phyloP scores from a whole-genome alignment of 2,329 filamentous ascomycete species.

The Proliferodiscus dingleyae region DNA sequence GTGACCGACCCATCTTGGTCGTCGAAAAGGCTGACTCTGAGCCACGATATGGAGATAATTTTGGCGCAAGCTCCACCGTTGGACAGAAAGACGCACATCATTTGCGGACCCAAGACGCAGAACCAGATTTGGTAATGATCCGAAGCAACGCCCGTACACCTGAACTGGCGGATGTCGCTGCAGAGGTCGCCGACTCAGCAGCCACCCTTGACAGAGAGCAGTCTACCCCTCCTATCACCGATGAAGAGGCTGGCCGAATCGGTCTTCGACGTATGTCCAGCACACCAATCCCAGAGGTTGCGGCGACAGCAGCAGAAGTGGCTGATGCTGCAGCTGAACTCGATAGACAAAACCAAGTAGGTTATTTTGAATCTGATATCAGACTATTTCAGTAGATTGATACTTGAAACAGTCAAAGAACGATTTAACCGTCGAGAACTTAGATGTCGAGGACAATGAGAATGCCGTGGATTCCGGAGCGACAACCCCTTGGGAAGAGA shows the following conservation, averaged over 20 bases:
- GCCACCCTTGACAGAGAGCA: slow-evolving; percentile 27
- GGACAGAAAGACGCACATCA: slow-evolving; percentile 33
- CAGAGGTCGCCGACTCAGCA: slow-evolving; percentile 27
- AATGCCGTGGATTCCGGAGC: slow-evolving; percentile 6
- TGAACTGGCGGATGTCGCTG: slow-evolving; percentile 24
- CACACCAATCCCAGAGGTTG: slow-evolving; percentile 39
- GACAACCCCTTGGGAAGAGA: slow-evolving; percentile 25
- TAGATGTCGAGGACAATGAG: slow-evolving; percentile 2
- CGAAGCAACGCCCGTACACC: slow-evolving; percentile 20
- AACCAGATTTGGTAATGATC: slow-evolving; percentile 31
- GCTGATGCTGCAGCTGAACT: slow-evolving; percentile 38
- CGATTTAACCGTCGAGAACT: background rate
- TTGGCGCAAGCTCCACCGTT: slow-evolving; percentile 30
- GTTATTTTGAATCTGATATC: background rate
- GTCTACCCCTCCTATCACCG: slow-evolving; percentile 31
- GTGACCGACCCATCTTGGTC: slow-evolving; percentile 21
- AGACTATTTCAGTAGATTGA: background rate
- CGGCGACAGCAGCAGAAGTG: slow-evolving; percentile 41
- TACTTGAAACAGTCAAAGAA: background rate
- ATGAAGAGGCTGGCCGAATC: slow-evolving; percentile 31
- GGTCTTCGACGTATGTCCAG: slow-evolving; percentile 33
- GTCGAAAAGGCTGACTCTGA: slow-evolving; percentile 34
- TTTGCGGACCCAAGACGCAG: slow-evolving; percentile 30
- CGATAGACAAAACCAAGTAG: slow-evolving; percentile 26
- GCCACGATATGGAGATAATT: slow-evolving; percentile 34